A percentile compares a stretch with the other conserved stretches of the same genome.
Evolutionary conservation across 2,329 filamentous ascomycete species (phyloP).

Genomic region (Aureobasidium pullulans): DNA sequence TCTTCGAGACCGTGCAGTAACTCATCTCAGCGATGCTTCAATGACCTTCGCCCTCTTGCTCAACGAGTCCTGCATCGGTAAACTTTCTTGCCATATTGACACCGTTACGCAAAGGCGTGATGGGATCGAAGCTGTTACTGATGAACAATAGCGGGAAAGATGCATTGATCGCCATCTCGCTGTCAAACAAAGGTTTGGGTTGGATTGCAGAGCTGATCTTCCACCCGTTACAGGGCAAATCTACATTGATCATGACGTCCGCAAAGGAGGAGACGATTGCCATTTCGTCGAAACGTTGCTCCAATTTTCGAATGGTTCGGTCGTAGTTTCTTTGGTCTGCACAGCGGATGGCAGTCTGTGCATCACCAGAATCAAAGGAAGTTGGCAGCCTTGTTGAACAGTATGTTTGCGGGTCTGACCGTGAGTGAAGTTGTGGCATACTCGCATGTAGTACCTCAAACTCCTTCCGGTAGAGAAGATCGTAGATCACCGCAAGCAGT

Average conservation of each 20-base stretch:
- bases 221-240: constrained; percentile 34
- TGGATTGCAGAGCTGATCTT: constrained; percentile 26
- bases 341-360: too few relatives aligned
- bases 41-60: neutral
- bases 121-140: constrained; percentile 28
- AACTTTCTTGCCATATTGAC: neutral
- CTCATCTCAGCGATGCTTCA: neutral
- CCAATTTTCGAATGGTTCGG: too few relatives aligned
- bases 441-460: constrained; percentile 1
- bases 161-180: constrained; percentile 27
- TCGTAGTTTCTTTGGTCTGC: too few relatives aligned
- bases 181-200: neutral
- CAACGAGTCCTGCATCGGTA: neutral
- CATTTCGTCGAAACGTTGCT: neutral
- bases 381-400: too few relatives aligned
- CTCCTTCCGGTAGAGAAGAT: neutral
- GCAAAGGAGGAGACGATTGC: constrained; percentile 29
- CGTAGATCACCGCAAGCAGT: neutral
- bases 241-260: constrained; percentile 33
- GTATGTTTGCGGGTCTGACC: too few relatives aligned
- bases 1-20: neutral
- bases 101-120: constrained; percentile 26
- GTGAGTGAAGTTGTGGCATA: constrained; percentile 10
- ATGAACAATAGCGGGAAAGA: constrained; percentile 25
- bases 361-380: too few relatives aligned